Evolutionary conservation across 441 rosid genomes (phyloP).

Genomic region (Pelargonium myrrhifolium): DNA sequence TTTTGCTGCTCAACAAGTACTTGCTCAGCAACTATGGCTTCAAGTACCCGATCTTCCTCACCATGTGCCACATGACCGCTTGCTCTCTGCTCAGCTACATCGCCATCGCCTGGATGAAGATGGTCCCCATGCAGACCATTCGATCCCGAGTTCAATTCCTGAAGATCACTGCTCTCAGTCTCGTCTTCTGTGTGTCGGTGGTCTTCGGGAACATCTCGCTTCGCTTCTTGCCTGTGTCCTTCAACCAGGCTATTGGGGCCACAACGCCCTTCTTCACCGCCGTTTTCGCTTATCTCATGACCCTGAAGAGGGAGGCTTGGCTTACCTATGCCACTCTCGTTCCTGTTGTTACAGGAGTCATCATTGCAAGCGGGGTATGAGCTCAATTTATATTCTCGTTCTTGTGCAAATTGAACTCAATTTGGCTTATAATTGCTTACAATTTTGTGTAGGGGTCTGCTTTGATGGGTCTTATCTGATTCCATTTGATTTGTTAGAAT

Average conservation of each 20-base stretch:
- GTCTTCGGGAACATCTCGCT: constrained; percentile 77
- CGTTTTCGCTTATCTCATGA: constrained; percentile 74
- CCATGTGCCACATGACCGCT: constrained; percentile 96
- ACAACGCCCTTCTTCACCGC: constrained; percentile 93
- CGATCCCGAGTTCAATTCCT: constrained; percentile 74
- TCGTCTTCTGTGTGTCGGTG: constrained; percentile 84
- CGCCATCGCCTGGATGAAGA: constrained; percentile 80
- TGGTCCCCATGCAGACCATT: constrained; percentile 89
- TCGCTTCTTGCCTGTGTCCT: constrained; percentile 72
- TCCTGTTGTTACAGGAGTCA: constrained; percentile 83
- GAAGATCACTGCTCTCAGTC: constrained; percentile 71
- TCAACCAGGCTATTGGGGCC: constrained; percentile 83
- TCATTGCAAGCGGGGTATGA: constrained; percentile 82
- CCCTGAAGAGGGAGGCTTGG: constrained; percentile 82
- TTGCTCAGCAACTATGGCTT: constrained; percentile 77
- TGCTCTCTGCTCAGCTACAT: constrained; percentile 76
- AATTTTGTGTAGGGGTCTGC: neutral
- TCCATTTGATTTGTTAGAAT: too few species aligned
- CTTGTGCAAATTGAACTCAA: neutral
- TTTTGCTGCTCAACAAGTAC: constrained; percentile 72
- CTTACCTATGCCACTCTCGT: constrained; percentile 69
- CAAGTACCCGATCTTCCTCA: constrained; percentile 82
- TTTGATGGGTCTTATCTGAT: too few species aligned
- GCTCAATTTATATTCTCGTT: neutral
- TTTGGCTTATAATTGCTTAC: too few species aligned